Conservation (phyloP, 352 stramenopile species). For the Pythium graminicola region DNA sequence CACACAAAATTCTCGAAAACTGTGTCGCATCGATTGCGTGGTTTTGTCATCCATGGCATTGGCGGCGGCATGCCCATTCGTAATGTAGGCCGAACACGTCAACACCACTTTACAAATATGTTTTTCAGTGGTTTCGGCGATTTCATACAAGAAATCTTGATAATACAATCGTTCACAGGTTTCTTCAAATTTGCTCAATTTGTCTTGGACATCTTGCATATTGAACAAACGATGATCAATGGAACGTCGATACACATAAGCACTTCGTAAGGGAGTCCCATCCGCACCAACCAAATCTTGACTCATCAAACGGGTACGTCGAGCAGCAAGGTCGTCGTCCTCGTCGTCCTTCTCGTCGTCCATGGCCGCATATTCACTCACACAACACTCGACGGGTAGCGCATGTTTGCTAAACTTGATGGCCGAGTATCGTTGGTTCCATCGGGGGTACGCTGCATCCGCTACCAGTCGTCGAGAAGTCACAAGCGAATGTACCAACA, state of each 20-base stretch:
- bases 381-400: conserved; percentile 55
- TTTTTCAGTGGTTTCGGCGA: conserved; percentile 48
- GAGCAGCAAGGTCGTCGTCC: background rate
- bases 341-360: conserved; percentile 3
- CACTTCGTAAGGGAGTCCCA: conserved; percentile 26
- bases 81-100: conserved; percentile 53
- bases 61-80: conserved; percentile 16
- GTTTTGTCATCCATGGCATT: background rate
- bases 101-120: conserved; percentile 64
- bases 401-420: conserved; percentile 55
- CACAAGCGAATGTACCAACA: conserved; percentile 47
- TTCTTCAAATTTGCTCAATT: conserved; percentile 39
- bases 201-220: conserved; percentile 34
- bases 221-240: conserved; percentile 50
- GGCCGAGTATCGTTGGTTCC: conserved; percentile 60
- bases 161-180: conserved; percentile 46
- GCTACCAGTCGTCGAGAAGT: conserved; percentile 25
- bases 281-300: conserved; percentile 20
- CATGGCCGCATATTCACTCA: conserved; percentile 49
- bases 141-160: conserved; percentile 65
- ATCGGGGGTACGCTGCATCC: conserved; percentile 44
- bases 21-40: conserved; percentile 28
- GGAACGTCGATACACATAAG: conserved; percentile 68
- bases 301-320: conserved; percentile 12
- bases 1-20: conserved; percentile 62